Base-by-base conservation (phyloP, 768 basidiomycete genomes). In the Agaricus sinodeliciosus region DNA sequence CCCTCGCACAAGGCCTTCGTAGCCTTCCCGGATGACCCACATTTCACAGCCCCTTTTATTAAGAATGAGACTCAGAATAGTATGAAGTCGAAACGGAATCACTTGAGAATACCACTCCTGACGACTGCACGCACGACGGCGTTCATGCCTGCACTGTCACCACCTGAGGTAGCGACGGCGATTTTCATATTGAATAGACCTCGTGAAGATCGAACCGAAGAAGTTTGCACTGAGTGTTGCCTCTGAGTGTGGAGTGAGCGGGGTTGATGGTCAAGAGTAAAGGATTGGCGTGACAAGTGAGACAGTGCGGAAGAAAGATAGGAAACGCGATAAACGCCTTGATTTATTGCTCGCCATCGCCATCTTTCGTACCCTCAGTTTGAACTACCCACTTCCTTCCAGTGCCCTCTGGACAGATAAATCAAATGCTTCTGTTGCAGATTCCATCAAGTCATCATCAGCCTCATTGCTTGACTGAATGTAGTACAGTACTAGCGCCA, bases 81-180 rank as follows among this genome's bases (percentile, higher is more conserved):
- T 35, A 19, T 40, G 49, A 25, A 27, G 13, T 36, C 19, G 50
- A 43, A 47, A 43, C 19, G 16, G 35, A 70, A 82, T 59, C 64
- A 94, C 94, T 87, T 86, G 57, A 93, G 76, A 59, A 99, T 96
- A 31, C 87, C 93, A 59, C 84, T 84, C 70, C 93, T 93, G 58
- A 98, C 95, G 43, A 94, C 86, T 0, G 94, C 79, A 59, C 96
- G 89, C 48, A 99, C 95, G 51, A 84, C 90, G 28, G 93, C 92
- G 65, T 95, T 94, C 91, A 94, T 92, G 62, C 96, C 96, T 48
- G 96, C 94, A 70, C 90, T 92, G 76, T 99, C 96, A 64, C 96
- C 95, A 43, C 95, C 96, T 2, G 87, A 90, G 1, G 96, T 99
- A 58, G 98, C 81, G 46, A 95, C 87, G 0, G 94, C 95, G 65